Evolutionary conservation across 2,329 filamentous ascomycete genomes (phyloP).

Genomic region (Sporothrix pallida): DNA sequence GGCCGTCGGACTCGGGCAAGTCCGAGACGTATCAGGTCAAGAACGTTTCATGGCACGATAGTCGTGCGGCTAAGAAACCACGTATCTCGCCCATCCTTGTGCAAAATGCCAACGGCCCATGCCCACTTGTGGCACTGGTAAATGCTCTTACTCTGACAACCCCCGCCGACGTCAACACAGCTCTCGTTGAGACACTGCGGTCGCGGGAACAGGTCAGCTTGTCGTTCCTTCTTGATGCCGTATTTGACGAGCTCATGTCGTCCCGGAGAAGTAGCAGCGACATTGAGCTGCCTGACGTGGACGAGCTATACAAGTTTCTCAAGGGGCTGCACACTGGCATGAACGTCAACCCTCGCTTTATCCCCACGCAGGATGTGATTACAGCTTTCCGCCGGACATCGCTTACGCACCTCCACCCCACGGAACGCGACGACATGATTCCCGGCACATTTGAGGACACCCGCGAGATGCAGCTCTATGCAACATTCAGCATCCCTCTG

Average conservation of each 20-base stretch:
- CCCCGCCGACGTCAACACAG: constrained; percentile 67
- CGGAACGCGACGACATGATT: constrained; percentile 55
- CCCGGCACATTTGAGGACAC: constrained; percentile 86
- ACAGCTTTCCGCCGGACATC: constrained; percentile 58
- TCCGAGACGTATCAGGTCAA: constrained; percentile 91
- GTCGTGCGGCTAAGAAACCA: constrained; percentile 62
- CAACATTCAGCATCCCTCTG: constrained; percentile 84
- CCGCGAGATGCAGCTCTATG: constrained; percentile 86
- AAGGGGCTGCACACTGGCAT: constrained; percentile 91
- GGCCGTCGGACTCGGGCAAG: constrained; percentile 53
- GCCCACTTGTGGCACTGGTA: constrained; percentile 88
- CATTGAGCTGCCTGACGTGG: constrained; percentile 78
- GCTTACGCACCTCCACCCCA: constrained; percentile 58
- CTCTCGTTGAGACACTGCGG: constrained; percentile 76
- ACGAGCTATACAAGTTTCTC: constrained; percentile 85
- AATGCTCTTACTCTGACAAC: constrained; percentile 90
- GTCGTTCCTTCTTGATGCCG: constrained; percentile 80
- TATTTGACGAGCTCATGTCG: constrained; percentile 93
- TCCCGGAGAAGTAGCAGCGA: constrained; percentile 67
- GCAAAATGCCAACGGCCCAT: constrained; percentile 94
- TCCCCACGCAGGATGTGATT: constrained; percentile 61
- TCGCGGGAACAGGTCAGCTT: constrained; percentile 88
- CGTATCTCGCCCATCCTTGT: constrained; percentile 85
- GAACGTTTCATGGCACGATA: constrained; percentile 83
- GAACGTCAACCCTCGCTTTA: constrained; percentile 94